phyloP scores from a whole-genome alignment of 1,284 basidiomycete genomes.

The Moesziomyces sp. region DNA sequence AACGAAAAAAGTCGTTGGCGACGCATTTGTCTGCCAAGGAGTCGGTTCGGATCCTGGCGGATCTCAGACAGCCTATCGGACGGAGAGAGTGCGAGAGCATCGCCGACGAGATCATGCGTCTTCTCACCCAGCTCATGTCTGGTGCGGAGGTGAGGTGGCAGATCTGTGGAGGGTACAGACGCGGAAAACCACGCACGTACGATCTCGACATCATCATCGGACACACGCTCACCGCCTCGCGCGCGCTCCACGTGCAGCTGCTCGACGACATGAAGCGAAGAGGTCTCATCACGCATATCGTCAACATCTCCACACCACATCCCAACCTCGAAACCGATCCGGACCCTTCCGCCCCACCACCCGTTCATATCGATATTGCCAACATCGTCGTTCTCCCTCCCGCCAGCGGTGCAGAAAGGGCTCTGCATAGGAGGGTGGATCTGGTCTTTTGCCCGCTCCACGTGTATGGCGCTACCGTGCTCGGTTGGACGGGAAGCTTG shows the following conservation, averaged over 20 bases:
- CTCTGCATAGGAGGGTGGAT: conserved; percentile 37
- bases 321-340: conserved; percentile 6
- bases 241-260: conserved; percentile 34
- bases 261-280: conserved; percentile 38
- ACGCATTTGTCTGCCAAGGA: conserved; percentile 45
- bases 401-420: not conserved
- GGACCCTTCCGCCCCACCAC: not conserved
- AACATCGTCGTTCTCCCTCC: conserved; percentile 55
- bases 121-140: conserved; percentile 18
- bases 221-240: conserved; percentile 10
- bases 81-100: conserved; percentile 47
- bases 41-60: conserved; percentile 48
- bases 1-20: conserved; percentile 37
- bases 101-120: conserved; percentile 30
- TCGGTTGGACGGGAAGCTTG: conserved; percentile 55
- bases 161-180: conserved; percentile 55
- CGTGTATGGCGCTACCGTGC: conserved; percentile 53
- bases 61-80: conserved; percentile 42
- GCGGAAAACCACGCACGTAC: conserved; percentile 49
- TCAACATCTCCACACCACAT: conserved; percentile 46
- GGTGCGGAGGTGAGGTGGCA: conserved; percentile 25
- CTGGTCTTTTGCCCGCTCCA: conserved; percentile 38
- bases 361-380: conserved; percentile 46
- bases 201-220: conserved; percentile 60
- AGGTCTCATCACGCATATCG: conserved; percentile 46